Evolutionary conservation across 176 grass and related monocot species (phyloP).

Genomic region (Oryza rufipogon): DNA sequence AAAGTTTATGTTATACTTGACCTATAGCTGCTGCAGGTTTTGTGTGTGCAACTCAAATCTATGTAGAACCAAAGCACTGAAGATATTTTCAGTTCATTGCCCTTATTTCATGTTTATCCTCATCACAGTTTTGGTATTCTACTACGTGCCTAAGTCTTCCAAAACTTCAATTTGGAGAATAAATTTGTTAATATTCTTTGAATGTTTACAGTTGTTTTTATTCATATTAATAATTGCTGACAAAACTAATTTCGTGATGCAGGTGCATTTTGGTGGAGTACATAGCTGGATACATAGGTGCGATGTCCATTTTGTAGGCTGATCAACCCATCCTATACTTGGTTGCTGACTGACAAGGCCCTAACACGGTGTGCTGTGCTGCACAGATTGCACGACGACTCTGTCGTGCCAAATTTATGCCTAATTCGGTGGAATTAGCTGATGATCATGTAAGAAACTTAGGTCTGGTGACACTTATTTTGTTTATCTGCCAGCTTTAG

Average conservation of each 20-base stretch:
- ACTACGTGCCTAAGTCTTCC: background rate
- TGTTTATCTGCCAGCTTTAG: conserved; percentile 36
- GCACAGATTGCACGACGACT: conserved; percentile 23
- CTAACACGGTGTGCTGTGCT: conserved; percentile 45
- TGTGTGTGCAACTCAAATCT: background rate
- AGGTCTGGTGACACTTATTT: conserved; percentile 34
- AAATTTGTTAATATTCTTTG: background rate
- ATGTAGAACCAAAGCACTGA: background rate
- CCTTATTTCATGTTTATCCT: background rate
- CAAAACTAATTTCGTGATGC: conserved; percentile 26
- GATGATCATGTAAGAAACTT: conserved; percentile 24
- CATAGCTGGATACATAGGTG: conserved; percentile 58
- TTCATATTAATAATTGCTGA: background rate
- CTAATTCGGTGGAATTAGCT: conserved; percentile 19
- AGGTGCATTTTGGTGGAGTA: conserved; percentile 49
- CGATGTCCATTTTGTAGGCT: conserved; percentile 51
- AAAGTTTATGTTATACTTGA: background rate
- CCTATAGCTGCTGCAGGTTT: background rate
- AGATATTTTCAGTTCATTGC: background rate
- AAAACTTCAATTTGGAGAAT: background rate
- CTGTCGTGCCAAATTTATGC: conserved; percentile 32
- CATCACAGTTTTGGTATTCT: background rate
- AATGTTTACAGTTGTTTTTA: background rate
- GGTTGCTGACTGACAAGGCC: conserved; percentile 55
- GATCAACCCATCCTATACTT: conserved; percentile 46